Evolutionary conservation across 306 rosid species (phyloP).

Genomic region (Quercus berberidifolia): DNA sequence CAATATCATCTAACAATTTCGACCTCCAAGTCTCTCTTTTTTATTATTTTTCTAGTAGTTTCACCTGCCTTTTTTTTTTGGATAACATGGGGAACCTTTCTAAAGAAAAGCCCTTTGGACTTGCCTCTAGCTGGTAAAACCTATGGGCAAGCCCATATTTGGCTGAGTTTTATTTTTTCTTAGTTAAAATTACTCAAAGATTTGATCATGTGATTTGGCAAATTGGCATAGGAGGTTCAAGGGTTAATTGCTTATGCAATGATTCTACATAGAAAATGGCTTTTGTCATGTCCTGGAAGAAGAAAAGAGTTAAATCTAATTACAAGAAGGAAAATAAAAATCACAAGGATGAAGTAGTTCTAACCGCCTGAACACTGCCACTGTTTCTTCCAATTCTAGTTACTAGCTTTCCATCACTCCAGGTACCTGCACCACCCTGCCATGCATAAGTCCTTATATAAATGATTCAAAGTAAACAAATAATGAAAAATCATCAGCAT

Average conservation of each 20-base stretch:
- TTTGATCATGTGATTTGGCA: neutral
- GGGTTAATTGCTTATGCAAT: neutral
- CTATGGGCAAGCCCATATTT: neutral
- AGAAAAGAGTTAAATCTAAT: neutral
- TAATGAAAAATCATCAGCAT: neutral
- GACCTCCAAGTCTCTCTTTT: neutral
- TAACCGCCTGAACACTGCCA: slow-evolving; percentile 86
- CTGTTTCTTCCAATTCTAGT: slow-evolving; percentile 95
- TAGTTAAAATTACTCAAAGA: neutral
- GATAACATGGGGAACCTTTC: too few species aligned
- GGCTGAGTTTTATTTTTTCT: neutral
- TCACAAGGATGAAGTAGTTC: slow-evolving; percentile 11
- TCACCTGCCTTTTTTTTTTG: neutral
- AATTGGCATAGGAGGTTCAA: neutral
- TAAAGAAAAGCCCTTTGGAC: too few species aligned
- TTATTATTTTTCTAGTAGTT: neutral
- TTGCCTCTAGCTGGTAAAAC: too few species aligned
- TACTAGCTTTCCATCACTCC: slow-evolving; percentile 98
- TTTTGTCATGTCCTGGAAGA: neutral
- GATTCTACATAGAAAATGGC: neutral
- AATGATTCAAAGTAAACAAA: slow-evolving; percentile 42
- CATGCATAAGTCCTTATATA: slow-evolving; percentile 79
- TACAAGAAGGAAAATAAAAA: neutral
- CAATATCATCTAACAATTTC: neutral
- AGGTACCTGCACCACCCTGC: slow-evolving; percentile 99